Evolutionary conservation across 768 basidiomycete genomes (phyloP).

Genomic region (Trametopsis cervina): DNA sequence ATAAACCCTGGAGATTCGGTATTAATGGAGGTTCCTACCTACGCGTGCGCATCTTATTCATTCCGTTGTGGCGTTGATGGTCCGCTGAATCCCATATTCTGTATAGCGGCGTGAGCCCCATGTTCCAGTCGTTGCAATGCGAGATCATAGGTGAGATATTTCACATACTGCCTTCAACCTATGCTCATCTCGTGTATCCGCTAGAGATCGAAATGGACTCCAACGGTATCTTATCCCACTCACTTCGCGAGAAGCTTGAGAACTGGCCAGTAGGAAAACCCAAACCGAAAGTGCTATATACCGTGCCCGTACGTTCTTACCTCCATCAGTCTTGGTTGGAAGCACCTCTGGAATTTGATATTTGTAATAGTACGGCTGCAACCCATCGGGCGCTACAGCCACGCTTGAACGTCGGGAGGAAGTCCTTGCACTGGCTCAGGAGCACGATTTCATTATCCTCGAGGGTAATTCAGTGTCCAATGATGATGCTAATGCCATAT

Average conservation of each 20-base stretch:
- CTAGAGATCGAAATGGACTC: constrained; percentile 75
- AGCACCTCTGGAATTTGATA: too few species aligned
- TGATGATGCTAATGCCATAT: background rate
- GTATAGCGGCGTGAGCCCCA: constrained; percentile 57
- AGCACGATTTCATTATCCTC: constrained; percentile 75
- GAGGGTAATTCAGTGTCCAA: constrained; percentile 50
- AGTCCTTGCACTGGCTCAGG: constrained; percentile 62
- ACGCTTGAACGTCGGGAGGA: constrained; percentile 62
- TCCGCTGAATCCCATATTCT: background rate
- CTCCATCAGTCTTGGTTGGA: too few species aligned
- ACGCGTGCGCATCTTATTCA: constrained; percentile 42
- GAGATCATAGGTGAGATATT: constrained; percentile 47
- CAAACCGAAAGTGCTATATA: constrained; percentile 77
- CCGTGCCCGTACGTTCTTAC: constrained; percentile 48
- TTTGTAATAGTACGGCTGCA: constrained; percentile 83
- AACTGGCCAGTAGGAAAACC: constrained; percentile 68
- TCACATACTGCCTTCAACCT: background rate
- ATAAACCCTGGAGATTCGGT: constrained; percentile 76
- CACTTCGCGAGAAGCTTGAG: constrained; percentile 58
- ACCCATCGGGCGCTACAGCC: constrained; percentile 80
- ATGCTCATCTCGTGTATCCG: constrained; percentile 1
- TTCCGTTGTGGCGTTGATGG: background rate
- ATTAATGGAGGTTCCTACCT: constrained; percentile 77
- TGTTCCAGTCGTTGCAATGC: constrained; percentile 49
- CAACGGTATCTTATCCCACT: constrained; percentile 55